Conservation (phyloP, 177 flowering plant genomes). For the Vitis hybrid region DNA sequence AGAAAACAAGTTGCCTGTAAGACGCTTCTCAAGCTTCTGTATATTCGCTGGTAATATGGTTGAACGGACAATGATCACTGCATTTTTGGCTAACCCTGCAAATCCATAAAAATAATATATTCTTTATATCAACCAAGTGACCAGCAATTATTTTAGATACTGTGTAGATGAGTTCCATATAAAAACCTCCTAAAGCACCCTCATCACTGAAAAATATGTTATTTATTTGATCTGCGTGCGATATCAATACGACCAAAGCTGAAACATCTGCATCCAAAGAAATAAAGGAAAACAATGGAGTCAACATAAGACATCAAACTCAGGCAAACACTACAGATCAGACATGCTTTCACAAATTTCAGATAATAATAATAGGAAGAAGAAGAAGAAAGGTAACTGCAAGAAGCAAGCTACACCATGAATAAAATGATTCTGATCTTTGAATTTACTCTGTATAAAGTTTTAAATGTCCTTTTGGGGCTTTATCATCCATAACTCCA, state of each 20-base stretch:
- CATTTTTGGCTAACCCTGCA: slow-evolving; percentile 57
- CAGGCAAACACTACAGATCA: too few species aligned
- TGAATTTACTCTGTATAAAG: too few species aligned
- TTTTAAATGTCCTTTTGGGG: not conserved
- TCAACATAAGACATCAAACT: not conserved
- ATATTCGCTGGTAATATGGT: slow-evolving; percentile 37
- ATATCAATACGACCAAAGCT: slow-evolving; percentile 46
- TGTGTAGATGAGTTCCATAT: slow-evolving; percentile 10
- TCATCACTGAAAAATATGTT: slow-evolving; percentile 45
- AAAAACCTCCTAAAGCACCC: slow-evolving; percentile 53
- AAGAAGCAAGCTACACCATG: not conserved
- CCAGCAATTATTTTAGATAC: not conserved
- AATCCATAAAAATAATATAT: slow-evolving; percentile 3
- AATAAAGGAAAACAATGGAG: slow-evolving; percentile 7
- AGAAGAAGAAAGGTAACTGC: not conserved
- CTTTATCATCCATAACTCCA: not conserved
- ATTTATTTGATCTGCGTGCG: slow-evolving; percentile 45
- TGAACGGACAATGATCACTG: slow-evolving; percentile 59
- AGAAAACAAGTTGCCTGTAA: slow-evolving; percentile 47
- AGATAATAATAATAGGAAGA: not conserved
- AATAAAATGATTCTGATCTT: not conserved
- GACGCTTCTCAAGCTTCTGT: slow-evolving; percentile 58
- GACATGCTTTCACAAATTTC: not conserved
- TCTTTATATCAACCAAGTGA: not conserved
- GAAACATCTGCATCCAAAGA: slow-evolving; percentile 52